Percentiles rank a stretch among this genome's conserved stretches.
phyloP scores from a whole-genome alignment of 164 flowering plant genomes.

The Umbilicus rupestris region DNA sequence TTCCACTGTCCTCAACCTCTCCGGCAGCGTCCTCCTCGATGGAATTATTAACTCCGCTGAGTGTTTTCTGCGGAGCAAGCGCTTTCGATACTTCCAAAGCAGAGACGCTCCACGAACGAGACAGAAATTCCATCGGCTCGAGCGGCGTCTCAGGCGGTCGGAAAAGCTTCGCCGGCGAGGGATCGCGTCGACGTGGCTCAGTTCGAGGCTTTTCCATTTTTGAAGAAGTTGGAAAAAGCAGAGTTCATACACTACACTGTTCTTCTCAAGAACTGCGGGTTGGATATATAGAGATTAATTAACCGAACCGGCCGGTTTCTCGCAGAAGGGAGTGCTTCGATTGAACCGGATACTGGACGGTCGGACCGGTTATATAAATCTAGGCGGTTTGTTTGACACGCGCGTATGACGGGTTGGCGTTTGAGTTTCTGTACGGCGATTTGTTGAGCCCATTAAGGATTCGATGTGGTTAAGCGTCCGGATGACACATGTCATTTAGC shows the following conservation, averaged over 20 bases:
- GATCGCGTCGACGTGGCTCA: slow-evolving; percentile 28
- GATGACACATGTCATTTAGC: background rate
- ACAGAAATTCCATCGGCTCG: slow-evolving; percentile 96
- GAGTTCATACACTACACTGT: background rate
- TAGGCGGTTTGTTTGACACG: background rate
- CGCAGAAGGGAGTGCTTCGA: background rate
- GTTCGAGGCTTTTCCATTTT: slow-evolving; percentile 22
- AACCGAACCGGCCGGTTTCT: background rate
- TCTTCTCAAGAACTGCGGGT: background rate
- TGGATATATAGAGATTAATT: background rate
- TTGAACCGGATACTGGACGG: background rate
- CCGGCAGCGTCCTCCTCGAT: slow-evolving; percentile 45
- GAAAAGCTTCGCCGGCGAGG: slow-evolving; percentile 16
- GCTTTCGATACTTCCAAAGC: slow-evolving; percentile 78
- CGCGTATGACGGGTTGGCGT: background rate
- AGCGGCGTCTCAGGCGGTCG: slow-evolving; percentile 77
- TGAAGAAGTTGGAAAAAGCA: background rate
- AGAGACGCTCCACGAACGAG: slow-evolving; percentile 91
- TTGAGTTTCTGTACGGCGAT: slow-evolving; percentile 1
- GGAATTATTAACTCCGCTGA: slow-evolving; percentile 7
- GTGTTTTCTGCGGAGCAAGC: slow-evolving; percentile 13
- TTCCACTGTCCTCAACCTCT: slow-evolving; percentile 37
- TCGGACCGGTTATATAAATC: background rate
- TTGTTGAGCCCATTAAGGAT: background rate
- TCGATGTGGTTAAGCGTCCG: too few relatives aligned